Evolutionary conservation across 2,329 filamentous ascomycete genomes (phyloP), one percentile per base, ranked within the genome.

Genomic region (Penicillium sp.): DNA sequence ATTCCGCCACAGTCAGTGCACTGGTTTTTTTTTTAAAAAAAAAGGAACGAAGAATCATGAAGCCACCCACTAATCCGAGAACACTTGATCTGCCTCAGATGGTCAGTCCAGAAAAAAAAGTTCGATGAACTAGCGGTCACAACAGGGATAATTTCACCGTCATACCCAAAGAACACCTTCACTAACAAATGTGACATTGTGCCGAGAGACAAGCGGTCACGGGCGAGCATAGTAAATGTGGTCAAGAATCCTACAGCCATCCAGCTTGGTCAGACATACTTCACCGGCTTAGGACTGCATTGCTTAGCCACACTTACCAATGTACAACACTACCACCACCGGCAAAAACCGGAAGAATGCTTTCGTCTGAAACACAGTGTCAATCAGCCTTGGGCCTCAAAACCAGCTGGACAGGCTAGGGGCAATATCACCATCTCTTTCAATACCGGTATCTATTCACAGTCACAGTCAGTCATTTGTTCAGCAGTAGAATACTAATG

Each of bases 341-440:
- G 90, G 88, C 52, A 84, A 69, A 57, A 94, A 96, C 67, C 92
- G 92, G 70, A 92, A 73, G 69, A 96, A 96, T 69, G 96, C 91
- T 72, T 92, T 93, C 36, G 89, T 84, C 83, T 84, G 57, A 34
- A 42, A 56, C 27, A 29, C 38, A 18, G 32, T 16, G 42, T 51
- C 53, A 56, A 57, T 72, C 64, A 72, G 68, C 66, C 59, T 68
- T 61, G 51, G 29, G 51, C 49, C 30, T 19, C 30, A 23, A 32
- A 27, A 14, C 46, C 34, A 23, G 23, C 45, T 16, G 26, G 26
- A 23, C 5, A 23, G 23, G 41, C 6, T 23, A 18, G 19, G n/a
- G 19, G 23, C 59, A 19, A 57, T 27, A 34, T 29, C 71, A 83
- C 89, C 92, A 97, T 97, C 70, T 93, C 90, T 70, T 94, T 94